These are phyloP conservation scores for Rhizophlyctis rosea DNA, from an alignment of 192 early-diverging fungal species.

Conservation along the genomic window DNA sequence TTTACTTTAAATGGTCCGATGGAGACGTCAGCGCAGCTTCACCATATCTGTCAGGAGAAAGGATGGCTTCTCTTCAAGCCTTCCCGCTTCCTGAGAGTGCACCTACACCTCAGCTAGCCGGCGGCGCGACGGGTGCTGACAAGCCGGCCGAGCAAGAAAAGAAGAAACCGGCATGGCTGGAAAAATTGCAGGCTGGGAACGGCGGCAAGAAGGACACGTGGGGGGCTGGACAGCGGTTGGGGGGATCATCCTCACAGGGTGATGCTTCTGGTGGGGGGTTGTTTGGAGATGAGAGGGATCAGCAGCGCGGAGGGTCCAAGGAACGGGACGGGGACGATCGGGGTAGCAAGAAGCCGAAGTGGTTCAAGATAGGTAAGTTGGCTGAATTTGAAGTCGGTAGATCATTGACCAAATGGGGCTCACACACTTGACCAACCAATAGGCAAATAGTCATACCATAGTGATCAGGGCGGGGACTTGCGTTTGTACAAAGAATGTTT, in stretches of 20 bases:
- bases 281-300: conserved; percentile 19
- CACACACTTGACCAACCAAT: no score
- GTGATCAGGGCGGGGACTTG: no score
- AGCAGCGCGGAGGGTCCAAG: conserved; percentile 1
- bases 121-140: neutral
- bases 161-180: neutral
- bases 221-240: neutral
- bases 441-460: no score
- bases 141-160: neutral
- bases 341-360: conserved; percentile 35
- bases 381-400: no score
- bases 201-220: neutral
- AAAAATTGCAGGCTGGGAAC: neutral
- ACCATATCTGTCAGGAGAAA: conserved; percentile 12
- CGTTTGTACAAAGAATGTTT: no score
- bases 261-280: neutral
- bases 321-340: neutral
- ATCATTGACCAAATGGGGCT: no score
- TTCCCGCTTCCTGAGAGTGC: conserved; percentile 31
- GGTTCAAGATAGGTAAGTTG: conserved; percentile 45
- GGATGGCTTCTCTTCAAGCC: conserved; percentile 11
- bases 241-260: neutral
- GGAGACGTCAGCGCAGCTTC: conserved; percentile 8
- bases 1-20: conserved; percentile 45
- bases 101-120: neutral